phyloP scores from a whole-genome alignment of 371 early-diverging fungal genomes.

The Blyttiomyces sp. region DNA sequence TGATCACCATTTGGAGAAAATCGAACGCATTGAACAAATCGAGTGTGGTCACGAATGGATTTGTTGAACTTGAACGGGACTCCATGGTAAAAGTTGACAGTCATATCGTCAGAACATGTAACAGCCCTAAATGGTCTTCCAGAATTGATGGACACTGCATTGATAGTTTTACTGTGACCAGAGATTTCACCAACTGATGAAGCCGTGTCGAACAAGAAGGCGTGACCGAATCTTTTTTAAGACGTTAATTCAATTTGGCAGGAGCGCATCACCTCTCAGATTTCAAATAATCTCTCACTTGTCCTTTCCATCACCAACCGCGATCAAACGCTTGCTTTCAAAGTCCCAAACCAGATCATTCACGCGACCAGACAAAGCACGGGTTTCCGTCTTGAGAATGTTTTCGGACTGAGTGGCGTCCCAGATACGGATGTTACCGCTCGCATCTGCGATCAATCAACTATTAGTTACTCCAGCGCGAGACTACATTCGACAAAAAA shows the following conservation, averaged over 20 bases:
- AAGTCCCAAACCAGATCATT: conserved; percentile 92
- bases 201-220: conserved; percentile 83
- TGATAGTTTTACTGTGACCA: conserved; percentile 86
- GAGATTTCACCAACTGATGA: conserved; percentile 89
- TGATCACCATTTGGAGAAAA: conserved; percentile 79
- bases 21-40: conserved; percentile 85
- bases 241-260: neutral
- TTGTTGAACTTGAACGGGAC: conserved; percentile 83
- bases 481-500: too few species aligned
- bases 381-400: conserved; percentile 78
- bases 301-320: conserved; percentile 93
- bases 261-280: neutral
- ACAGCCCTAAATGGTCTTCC: conserved; percentile 89
- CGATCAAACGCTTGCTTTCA: conserved; percentile 91
- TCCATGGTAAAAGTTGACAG: conserved; percentile 85
- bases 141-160: conserved; percentile 78
- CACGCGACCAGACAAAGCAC: conserved; percentile 71
- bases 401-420: conserved; percentile 83
- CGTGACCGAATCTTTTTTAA: conserved; percentile 76
- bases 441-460: neutral
- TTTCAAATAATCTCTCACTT: conserved; percentile 37
- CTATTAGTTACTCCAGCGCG: neutral
- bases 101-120: conserved; percentile 89
- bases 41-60: conserved; percentile 70
- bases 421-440: conserved; percentile 93